A percentile compares a stretch with the other conserved stretches of the same genome.
These are phyloP conservation scores for Pulveroboletus ravenelii DNA, from an alignment of 768 basidiomycete species.

Conservation along the genomic window DNA sequence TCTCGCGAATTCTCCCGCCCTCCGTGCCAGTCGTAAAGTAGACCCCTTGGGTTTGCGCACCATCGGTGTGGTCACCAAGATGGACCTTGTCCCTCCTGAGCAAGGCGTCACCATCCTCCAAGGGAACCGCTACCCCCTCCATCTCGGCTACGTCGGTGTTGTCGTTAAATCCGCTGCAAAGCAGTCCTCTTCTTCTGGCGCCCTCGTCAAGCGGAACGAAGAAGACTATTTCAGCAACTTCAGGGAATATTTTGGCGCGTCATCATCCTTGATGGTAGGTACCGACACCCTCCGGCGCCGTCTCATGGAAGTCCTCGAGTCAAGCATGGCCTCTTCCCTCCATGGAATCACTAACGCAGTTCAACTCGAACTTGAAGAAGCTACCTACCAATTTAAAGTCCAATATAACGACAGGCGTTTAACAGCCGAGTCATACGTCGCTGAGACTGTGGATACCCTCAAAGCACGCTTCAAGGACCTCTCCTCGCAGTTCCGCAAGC, in stretches of 20 bases:
- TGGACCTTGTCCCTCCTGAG: slow-evolving; percentile 91
- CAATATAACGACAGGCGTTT: slow-evolving; percentile 95
- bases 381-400: slow-evolving; percentile 98
- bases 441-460: slow-evolving; percentile 91
- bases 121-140: slow-evolving; percentile 94
- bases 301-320: slow-evolving; percentile 96
- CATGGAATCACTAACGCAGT: slow-evolving; percentile 97
- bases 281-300: slow-evolving; percentile 85
- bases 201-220: slow-evolving; percentile 54
- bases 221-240: slow-evolving; percentile 64
- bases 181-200: slow-evolving; percentile 41
- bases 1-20: slow-evolving; percentile 93
- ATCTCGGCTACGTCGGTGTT: slow-evolving; percentile 96
- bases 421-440: slow-evolving; percentile 94
- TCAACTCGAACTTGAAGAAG: slow-evolving; percentile 94
- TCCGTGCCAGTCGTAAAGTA: slow-evolving; percentile 88
- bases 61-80: slow-evolving; percentile 97
- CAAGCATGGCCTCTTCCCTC: slow-evolving; percentile 93
- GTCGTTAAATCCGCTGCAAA: slow-evolving; percentile 77
- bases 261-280: slow-evolving; percentile 78
- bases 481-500: slow-evolving; percentile 81
- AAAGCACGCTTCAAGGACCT: slow-evolving; percentile 87
- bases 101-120: slow-evolving; percentile 75
- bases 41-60: slow-evolving; percentile 94
- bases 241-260: slow-evolving; percentile 54